Base-by-base conservation (phyloP, 2,329 filamentous ascomycete species). In the Colletotrichum eremochloae region DNA sequence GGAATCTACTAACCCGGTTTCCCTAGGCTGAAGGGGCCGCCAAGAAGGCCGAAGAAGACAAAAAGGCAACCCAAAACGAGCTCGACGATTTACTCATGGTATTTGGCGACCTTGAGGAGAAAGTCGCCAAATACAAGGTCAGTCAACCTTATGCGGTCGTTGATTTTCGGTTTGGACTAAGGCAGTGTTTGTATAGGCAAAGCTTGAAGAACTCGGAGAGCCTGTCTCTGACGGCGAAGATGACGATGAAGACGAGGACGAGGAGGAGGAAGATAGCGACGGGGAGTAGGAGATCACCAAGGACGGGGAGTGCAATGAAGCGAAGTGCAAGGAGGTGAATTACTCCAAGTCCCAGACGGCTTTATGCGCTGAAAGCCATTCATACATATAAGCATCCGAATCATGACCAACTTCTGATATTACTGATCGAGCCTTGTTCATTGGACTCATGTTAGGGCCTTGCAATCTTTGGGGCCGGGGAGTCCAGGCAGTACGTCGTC, bases 1-100 rank as follows among this genome's bases (percentile, higher is more conserved):
- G n/a, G 38, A 15, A 56, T 20, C 33, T 31, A 67, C 67, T 60
- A 70, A 75, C 33, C 14, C 18, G 33, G 18, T 31, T 42, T 33
- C 44, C 56, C 9, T 63, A 85, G 82, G 74, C 77, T 56, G 79
- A 83, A 64, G 72, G 76, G 5, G 76, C 79, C 33, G 64, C 81
- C 20, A 78, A 81, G 57, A 82, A 87, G 74, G 91, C 89, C 74
- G 89, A 91, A 75, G 87, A 90, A 72, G 90, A 92, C 70, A 90
- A 88, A 67, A 86, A 90, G 73, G 83, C 87, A 1, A 87, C 88
- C 6, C 93, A 96, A 79, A 86, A 89, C 3, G 94, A 96, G 80
- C 85, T 96, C 57, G 94, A 96, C 76, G 94, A 96, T 80, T 85
- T 96, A 66, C 83, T 96, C 46, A 93, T 96, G 84, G 91, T 96